These are phyloP conservation scores for Penicillium sp. DNA, from an alignment of 2,329 filamentous ascomycete genomes.

Conservation along the genomic window DNA sequence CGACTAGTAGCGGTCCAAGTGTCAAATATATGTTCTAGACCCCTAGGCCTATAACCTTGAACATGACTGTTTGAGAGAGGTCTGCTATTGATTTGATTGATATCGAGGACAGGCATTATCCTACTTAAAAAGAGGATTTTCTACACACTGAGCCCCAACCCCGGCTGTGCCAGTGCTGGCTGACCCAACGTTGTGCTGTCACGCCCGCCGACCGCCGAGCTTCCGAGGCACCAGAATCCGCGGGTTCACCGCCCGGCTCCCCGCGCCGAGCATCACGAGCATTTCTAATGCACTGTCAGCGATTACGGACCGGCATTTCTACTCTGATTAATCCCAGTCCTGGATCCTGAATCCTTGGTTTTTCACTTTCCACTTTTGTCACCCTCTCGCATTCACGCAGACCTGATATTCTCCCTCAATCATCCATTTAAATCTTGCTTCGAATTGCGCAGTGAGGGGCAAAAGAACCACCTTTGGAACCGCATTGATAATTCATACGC, in stretches of 20 bases:
- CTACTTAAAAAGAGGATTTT: too few relatives aligned
- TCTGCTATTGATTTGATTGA: too few relatives aligned
- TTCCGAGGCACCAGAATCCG: constrained; percentile 1
- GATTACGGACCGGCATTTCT: constrained; percentile 14
- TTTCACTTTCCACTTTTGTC: too few relatives aligned
- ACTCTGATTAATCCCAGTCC: constrained; percentile 12
- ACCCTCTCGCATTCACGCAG: background rate
- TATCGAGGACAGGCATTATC: too few relatives aligned
- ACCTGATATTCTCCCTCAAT: background rate
- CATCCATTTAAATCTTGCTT: constrained; percentile 7
- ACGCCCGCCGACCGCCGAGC: constrained; percentile 7
- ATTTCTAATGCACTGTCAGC: constrained; percentile 33
- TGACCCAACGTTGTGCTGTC: too few relatives aligned
- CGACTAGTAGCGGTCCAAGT: too few relatives aligned
- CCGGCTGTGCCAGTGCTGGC: too few relatives aligned
- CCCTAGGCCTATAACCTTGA: too few relatives aligned
- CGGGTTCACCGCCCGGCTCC: constrained; percentile 25
- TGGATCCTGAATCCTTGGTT: background rate
- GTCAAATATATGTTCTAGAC: too few relatives aligned
- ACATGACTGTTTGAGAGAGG: too few relatives aligned
- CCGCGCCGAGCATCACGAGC: constrained; percentile 24
- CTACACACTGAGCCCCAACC: too few relatives aligned
- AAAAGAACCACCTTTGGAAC: constrained; percentile 14
- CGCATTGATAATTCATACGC: constrained; percentile 2
- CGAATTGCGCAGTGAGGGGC: constrained; percentile 31